phyloP scores from a whole-genome alignment of 768 basidiomycete species.

The Termitomyces sp. region DNA sequence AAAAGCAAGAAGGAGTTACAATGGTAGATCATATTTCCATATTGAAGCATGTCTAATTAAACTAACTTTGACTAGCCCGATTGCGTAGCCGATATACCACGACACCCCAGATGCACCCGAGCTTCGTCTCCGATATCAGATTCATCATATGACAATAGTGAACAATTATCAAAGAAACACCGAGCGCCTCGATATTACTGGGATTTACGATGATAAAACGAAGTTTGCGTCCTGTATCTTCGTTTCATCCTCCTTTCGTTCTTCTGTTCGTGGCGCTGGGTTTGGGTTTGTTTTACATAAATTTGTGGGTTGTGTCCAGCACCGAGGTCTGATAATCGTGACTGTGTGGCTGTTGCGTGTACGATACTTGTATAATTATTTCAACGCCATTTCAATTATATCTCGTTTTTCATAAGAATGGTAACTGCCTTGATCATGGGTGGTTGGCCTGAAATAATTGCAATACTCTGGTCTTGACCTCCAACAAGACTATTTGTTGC shows the following conservation, averaged over 20 bases:
- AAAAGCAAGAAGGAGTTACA: background rate
- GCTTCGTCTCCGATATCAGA: constrained; percentile 12
- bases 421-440: background rate
- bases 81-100: constrained; percentile 8
- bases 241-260: background rate
- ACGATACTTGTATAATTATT: background rate
- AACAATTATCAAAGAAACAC: constrained; percentile 18
- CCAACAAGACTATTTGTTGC: background rate
- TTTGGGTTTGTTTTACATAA: background rate
- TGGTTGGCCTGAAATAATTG: background rate
- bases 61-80: constrained; percentile 4
- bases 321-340: background rate
- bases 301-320: background rate
- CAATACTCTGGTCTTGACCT: background rate
- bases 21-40: constrained; percentile 1
- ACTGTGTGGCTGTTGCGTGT: background rate
- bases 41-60: background rate
- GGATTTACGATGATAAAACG: constrained; percentile 16
- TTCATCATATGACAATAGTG: constrained; percentile 19
- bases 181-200: constrained; percentile 24
- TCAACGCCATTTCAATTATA: background rate
- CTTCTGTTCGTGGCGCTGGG: background rate
- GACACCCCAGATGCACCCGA: constrained; percentile 6
- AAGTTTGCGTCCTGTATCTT: background rate
- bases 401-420: background rate